Percentiles rank a stretch among this genome's conserved stretches.
Conservation (phyloP, 2,329 filamentous ascomycete genomes). For the Epichloe festucae region DNA sequence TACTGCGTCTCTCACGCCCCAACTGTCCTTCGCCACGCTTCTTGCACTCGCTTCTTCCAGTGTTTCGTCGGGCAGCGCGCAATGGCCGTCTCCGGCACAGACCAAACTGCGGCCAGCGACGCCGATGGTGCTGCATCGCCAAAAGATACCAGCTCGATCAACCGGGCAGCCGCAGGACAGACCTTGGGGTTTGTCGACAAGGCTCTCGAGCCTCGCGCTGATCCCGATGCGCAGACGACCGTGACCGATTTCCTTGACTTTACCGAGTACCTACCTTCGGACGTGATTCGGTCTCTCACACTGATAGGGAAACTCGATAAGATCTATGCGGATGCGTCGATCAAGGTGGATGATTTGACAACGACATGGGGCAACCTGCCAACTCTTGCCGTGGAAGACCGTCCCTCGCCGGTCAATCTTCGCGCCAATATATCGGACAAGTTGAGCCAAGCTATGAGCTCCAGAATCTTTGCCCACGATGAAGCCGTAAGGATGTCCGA, state of each 20-base stretch:
- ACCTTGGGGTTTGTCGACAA: constrained; percentile 23
- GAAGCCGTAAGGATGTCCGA: constrained; percentile 52
- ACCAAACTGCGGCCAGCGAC: constrained; percentile 10
- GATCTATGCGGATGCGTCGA: constrained; percentile 42
- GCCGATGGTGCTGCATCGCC: constrained; percentile 16
- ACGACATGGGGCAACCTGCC: constrained; percentile 44
- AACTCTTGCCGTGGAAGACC: constrained; percentile 30
- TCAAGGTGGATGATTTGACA: constrained; percentile 42
- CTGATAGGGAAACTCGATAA: constrained; percentile 52
- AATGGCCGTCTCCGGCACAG: constrained; percentile 17
- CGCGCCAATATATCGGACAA: constrained; percentile 48
- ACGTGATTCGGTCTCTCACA: constrained; percentile 52
- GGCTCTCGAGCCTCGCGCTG: constrained; percentile 38
- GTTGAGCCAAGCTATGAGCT: constrained; percentile 39
- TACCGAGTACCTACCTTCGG: constrained; percentile 55
- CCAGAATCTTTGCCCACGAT: constrained; percentile 45
- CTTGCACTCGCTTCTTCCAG: not conserved
- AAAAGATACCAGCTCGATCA: constrained; percentile 15
- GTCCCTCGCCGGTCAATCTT: constrained; percentile 35
- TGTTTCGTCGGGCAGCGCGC: not conserved
- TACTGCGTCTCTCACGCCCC: not conserved
- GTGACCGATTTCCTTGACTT: constrained; percentile 58
- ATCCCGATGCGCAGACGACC: constrained; percentile 57
- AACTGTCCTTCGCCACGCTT: not conserved
- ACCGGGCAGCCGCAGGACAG: constrained; percentile 13